phyloP scores from a whole-genome alignment of 2,329 filamentous ascomycete species.

The Phialophora expanda region DNA sequence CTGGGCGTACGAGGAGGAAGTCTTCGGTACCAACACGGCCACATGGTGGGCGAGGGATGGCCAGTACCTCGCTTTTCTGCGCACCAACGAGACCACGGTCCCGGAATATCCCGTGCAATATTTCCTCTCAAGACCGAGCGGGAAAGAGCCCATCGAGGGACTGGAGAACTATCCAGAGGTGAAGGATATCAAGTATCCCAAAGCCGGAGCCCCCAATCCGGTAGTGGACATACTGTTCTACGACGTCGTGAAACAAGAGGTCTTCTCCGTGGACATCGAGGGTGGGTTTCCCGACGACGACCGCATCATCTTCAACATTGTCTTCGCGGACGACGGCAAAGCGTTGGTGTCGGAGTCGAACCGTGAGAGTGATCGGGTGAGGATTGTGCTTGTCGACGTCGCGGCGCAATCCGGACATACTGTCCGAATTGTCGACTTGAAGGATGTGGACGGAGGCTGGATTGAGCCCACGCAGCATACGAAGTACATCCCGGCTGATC shows the following conservation, averaged over 20 bases:
- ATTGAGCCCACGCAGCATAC: slow-evolving; percentile 91
- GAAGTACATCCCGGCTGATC: slow-evolving; percentile 82
- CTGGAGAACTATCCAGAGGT: slow-evolving; percentile 91
- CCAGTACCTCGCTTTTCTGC: slow-evolving; percentile 85
- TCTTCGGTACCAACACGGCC: slow-evolving; percentile 77
- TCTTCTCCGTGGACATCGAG: slow-evolving; percentile 78
- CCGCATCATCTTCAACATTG: slow-evolving; percentile 87
- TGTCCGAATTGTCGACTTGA: slow-evolving; percentile 78
- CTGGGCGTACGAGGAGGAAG: slow-evolving; percentile 94
- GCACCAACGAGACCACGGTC: slow-evolving; percentile 90
- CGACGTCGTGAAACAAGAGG: slow-evolving; percentile 75
- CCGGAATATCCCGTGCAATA: slow-evolving; percentile 93
- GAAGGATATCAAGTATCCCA: slow-evolving; percentile 93
- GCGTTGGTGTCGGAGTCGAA: slow-evolving; percentile 92
- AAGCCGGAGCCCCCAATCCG: slow-evolving; percentile 91
- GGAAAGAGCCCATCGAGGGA: slow-evolving; percentile 67
- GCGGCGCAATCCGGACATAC: slow-evolving; percentile 73
- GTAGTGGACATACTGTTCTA: slow-evolving; percentile 88
- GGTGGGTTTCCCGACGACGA: slow-evolving; percentile 80
- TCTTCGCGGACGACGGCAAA: slow-evolving; percentile 82
- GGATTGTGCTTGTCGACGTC: slow-evolving; percentile 84
- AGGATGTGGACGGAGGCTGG: slow-evolving; percentile 91
- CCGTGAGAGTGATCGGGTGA: slow-evolving; percentile 88
- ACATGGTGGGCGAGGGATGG: slow-evolving; percentile 97
- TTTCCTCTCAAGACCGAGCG: slow-evolving; percentile 85